Evolutionary conservation across 108 stramenopile genomes (phyloP).

Genomic region (Conticribra weissflogii): DNA sequence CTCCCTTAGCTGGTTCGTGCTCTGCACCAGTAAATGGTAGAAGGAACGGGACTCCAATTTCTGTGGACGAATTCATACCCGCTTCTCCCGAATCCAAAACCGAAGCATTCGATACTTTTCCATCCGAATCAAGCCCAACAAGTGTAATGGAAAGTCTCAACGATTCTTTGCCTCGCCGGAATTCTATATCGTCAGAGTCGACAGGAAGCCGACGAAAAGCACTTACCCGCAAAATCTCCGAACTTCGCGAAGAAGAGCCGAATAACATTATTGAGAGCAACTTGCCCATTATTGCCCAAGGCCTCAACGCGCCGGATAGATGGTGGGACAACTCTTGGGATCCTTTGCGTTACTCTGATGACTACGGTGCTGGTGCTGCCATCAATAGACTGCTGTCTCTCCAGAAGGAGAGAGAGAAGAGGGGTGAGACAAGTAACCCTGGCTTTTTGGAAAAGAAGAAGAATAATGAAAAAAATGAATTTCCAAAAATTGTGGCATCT

Average conservation of each 20-base stretch:
- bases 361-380: not conserved
- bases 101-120: not conserved
- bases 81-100: not conserved
- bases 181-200: not conserved
- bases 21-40: not conserved
- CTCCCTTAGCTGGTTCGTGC: too few species aligned
- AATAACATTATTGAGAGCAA: too few species aligned
- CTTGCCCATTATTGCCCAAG: too few species aligned
- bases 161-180: too few species aligned
- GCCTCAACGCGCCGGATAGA: not conserved
- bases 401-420: not conserved
- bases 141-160: not conserved
- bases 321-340: not conserved
- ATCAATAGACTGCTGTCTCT: not conserved
- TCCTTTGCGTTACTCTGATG: not conserved
- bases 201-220: not conserved
- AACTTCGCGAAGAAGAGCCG: not conserved
- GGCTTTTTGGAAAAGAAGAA: not conserved
- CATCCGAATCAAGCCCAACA: not conserved
- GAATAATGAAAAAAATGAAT: not conserved
- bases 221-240: not conserved
- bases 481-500: not conserved
- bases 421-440: not conserved
- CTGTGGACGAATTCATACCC: not conserved
- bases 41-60: not conserved